Base-by-base conservation (phyloP, 345 rosid genomes). In the Eucalyptus shirleyi region DNA sequence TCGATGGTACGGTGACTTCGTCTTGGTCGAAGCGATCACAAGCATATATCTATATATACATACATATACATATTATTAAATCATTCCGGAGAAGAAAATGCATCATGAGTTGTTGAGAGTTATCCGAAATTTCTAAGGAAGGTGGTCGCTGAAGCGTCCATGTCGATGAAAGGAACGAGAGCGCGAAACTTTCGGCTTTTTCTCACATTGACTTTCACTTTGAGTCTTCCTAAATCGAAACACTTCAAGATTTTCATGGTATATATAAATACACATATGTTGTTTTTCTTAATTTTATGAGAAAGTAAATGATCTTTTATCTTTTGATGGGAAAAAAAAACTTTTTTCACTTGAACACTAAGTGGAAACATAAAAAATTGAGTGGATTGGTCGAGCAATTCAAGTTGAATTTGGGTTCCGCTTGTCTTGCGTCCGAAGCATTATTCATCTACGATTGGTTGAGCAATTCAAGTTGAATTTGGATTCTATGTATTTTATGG, bases 81-180 rank as follows among this genome's bases (percentile, higher is more conserved):
- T 21, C 59, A 32, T 32, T 69, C 24, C 24, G 81, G 7, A 2
- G 8, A 37, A 37, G 45, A 72, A 72, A 34, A 18, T 72, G 82
- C 14, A 18, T 19, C 26, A 2, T 18, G 45, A 34, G 82, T 34
- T 18, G 45, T 72, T 6, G 82, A 37, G 45, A 37, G 45, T 3
- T 9, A 12, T 6, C 0, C 10, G 28, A 19, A 37, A 37, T 18
- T 69, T 34, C 4, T 4, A 4, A 0, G 37, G 77, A 65, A 65
- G 21, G 77, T 65, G 77, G 37, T 8, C 37, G 37, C 77, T n/a
- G 37, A 2, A 65, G 77, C 77, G 77, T 65, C 37, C 77, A n/a
- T n/a, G 77, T 65, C 77, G 9, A 10, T 9, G 8, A 5, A 34
- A 69, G 44, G 45, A 37, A 37, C 45, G 82, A 72, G 47, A 11